Evolutionary conservation across 2,329 filamentous ascomycete genomes (phyloP).

Genomic region (Pseudogymnoascus sp.): DNA sequence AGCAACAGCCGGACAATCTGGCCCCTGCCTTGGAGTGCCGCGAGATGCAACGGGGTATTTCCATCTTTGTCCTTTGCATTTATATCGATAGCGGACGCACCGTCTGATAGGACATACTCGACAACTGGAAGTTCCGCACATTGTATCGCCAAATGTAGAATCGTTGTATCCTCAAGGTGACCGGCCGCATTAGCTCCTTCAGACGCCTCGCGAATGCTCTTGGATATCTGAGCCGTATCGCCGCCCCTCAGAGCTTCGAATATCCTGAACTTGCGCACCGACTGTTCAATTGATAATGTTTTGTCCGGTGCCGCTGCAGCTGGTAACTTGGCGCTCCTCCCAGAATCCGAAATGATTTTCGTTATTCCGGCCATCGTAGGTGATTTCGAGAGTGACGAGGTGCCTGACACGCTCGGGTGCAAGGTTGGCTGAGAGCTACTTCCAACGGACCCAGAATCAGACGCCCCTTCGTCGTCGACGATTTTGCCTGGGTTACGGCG

Average conservation of each 20-base stretch:
- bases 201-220: slow-evolving; percentile 62
- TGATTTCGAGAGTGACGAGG: slow-evolving; percentile 22
- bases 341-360: slow-evolving; percentile 14
- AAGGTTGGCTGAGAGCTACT: slow-evolving; percentile 20
- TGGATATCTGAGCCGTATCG: slow-evolving; percentile 83
- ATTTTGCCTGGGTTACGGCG: slow-evolving; percentile 36
- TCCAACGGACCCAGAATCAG: slow-evolving; percentile 24
- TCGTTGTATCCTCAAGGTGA: slow-evolving; percentile 70
- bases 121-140: slow-evolving; percentile 89
- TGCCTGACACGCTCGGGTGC: slow-evolving; percentile 21
- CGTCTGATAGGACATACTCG: slow-evolving; percentile 83
- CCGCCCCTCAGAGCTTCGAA: slow-evolving; percentile 88
- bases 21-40: slow-evolving; percentile 70
- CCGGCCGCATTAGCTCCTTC: slow-evolving; percentile 23
- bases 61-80: slow-evolving; percentile 89
- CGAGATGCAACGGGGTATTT: slow-evolving; percentile 86
- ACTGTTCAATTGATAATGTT: slow-evolving; percentile 68
- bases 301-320: slow-evolving; percentile 20
- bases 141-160: slow-evolving; percentile 89
- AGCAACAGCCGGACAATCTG: slow-evolving; percentile 77
- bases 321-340: slow-evolving; percentile 15
- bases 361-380: slow-evolving; percentile 22
- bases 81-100: slow-evolving; percentile 61
- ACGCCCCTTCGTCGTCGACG: slow-evolving; percentile 21
- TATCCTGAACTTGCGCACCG: slow-evolving; percentile 85